Conservation (phyloP, 192 early-diverging fungal species). For the Backusella sp. region DNA sequence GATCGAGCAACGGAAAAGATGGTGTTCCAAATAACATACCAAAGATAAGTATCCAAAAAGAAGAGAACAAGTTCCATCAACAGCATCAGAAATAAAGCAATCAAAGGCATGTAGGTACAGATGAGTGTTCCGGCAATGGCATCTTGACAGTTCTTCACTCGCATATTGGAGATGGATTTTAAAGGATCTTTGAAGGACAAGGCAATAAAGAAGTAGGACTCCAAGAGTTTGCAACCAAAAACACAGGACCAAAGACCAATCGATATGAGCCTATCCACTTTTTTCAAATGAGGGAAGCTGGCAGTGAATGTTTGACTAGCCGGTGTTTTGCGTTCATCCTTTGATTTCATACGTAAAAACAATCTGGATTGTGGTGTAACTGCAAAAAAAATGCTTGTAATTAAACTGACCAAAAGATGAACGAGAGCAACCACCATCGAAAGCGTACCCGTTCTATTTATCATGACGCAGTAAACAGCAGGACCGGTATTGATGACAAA, state of each 20-base stretch:
- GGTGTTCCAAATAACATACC: constrained; percentile 87
- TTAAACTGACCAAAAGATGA: constrained; percentile 68
- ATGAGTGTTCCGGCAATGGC: constrained; percentile 52
- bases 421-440: constrained; percentile 60
- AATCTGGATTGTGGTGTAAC: constrained; percentile 65
- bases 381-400: constrained; percentile 65
- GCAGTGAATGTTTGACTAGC: constrained; percentile 67
- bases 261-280: constrained; percentile 66
- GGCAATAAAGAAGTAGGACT: constrained; percentile 82
- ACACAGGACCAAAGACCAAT: constrained; percentile 70
- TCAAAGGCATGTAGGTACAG: constrained; percentile 66
- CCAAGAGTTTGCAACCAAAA: constrained; percentile 75
- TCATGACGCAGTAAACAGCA: constrained; percentile 56
- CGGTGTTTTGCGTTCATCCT: constrained; percentile 39
- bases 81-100: constrained; percentile 72
- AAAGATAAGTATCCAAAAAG: constrained; percentile 87
- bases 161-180: constrained; percentile 49
- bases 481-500: constrained; percentile 66
- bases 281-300: constrained; percentile 67
- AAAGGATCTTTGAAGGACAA: constrained; percentile 77
- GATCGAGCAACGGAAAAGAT: constrained; percentile 73
- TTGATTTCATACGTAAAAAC: constrained; percentile 40
- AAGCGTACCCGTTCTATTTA: constrained; percentile 38
- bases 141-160: constrained; percentile 56
- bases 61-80: constrained; percentile 72